Evolutionary conservation across 2,329 filamentous ascomycete species (phyloP), one percentile per base, ranked within the genome.

Genomic region (Fusarium stilboides): DNA sequence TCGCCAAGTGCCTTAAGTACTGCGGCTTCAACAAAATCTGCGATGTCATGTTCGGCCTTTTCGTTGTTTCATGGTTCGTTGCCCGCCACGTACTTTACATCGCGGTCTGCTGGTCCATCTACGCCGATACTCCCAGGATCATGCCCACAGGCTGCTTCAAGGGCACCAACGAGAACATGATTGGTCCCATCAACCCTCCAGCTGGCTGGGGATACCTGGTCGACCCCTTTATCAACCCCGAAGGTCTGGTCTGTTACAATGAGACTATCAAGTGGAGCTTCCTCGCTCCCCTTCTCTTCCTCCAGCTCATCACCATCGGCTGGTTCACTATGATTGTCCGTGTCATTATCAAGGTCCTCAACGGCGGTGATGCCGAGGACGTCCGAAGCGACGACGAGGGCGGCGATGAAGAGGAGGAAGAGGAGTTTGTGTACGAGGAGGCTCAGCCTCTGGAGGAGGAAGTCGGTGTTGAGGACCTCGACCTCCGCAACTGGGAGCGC

Each of bases 1-100:
- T 90, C 31, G 96, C 96, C 72, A 99, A 99, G 81, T 93, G 94
- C 75, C 88, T 98, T 72, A 98, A 97, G 79, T 99, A 98, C 78
- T 83, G 94, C 52, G 91, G 92, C 65, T 94, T 88, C 80, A 88
- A 89, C 66, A 90, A 83, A 6, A 81, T 91, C 55, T 98, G 94
- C 83, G 96, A 98, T 77, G 81, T 90, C 65, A 88, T 90, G 50
- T 98, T 98, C 76, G 94, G 89, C 37, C 77, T 95, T 26, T 98
- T 98, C 81, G 91, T 98, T 81, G 75, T 93, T 17, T 88, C 89
- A 53, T 99, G 96, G 96, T 86, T 98, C 68, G 77, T 92, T 52
- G 88, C 92, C 28, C 92, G 96, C 52, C 96, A 99, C 78, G 82
- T 95, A 57, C 83, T 94, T 68, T 98, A 94, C 82, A 82, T 90